These are phyloP conservation scores for Diaporthe sp. DNA, from an alignment of 2,329 filamentous ascomycete species.

Conservation along the genomic window DNA sequence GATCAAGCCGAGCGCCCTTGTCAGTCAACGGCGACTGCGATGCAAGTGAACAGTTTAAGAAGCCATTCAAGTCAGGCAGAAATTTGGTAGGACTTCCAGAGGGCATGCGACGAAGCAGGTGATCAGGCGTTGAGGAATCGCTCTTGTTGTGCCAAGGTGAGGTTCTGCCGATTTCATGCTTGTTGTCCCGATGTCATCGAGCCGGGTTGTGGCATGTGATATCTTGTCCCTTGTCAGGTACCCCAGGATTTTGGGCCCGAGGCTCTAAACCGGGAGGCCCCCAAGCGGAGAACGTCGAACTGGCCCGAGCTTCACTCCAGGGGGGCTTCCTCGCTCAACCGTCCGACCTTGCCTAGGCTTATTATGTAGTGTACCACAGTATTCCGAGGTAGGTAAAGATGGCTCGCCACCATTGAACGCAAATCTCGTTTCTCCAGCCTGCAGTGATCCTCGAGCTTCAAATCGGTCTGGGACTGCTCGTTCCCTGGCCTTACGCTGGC, in stretches of 20 bases:
- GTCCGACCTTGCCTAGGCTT: neutral
- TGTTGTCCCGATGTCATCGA: constrained; percentile 23
- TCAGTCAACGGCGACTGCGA: neutral
- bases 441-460: too few relatives aligned
- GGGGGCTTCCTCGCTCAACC: neutral
- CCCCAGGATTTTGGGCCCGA: constrained; percentile 20
- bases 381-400: too few relatives aligned
- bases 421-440: neutral
- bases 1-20: neutral
- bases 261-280: neutral
- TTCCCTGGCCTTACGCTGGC: neutral
- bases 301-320: neutral
- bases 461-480: too few relatives aligned
- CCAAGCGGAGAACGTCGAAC: constrained; percentile 13
- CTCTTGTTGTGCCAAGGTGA: constrained; percentile 28
- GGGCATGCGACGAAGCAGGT: neutral
- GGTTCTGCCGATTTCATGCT: constrained; percentile 2
- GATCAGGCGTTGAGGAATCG: neutral
- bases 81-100: neutral
- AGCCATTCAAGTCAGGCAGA: neutral
- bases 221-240: constrained; percentile 13
- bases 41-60: neutral
- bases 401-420: neutral
- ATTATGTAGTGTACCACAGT: too few relatives aligned
- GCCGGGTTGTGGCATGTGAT: constrained; percentile 23